Evolutionary conservation across 1,284 basidiomycete species (phyloP), one percentile per base, ranked within the genome.

Genomic region (Sporisorium sorghi): DNA sequence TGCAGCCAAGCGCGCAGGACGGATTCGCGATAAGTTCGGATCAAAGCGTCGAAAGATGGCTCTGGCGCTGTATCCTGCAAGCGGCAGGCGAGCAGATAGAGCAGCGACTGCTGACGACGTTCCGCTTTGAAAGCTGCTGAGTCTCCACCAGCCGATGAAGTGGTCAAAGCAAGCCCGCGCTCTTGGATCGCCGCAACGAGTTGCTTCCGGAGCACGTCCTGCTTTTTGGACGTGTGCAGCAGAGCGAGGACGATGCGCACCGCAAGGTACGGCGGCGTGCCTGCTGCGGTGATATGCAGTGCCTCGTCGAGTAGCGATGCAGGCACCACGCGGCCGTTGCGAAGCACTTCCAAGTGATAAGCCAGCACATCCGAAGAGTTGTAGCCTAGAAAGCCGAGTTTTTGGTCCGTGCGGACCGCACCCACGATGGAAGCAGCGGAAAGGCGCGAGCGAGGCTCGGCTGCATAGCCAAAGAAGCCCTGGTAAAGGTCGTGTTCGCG

Each of bases 371-470:
- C 65, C 1, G 65, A 65, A n/a, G 60, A 58, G 28, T 68, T 61
- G 57, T 49, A 73, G 26, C 71, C 71, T 10, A 73, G 46, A 21
- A 66, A 73, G 11, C 65, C 71, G 42, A 65, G 37, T 6, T 57
- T 51, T 24, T 73, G 54, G 43, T 73, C 57, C 1, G 60, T 73
- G 14, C 48, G 61, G 17, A 64, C 32, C 6, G 49, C 59, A 14
- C 70, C 70, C 2, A 68, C 42, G 12, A 68, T 44, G 11, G 37
- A 47, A 7, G 64, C 44, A 6, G 51, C 24, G 15, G 56, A 28
- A 17, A 57, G 23, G 7, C 19, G 40, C 10, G 52, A 52, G 43
- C 42, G 33, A 5, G 56, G 14, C 11, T 58, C 56, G 35, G n/a
- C 35, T 9, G 55, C 35, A 19, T 66, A 63, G 26, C 57, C 61